phyloP scores from a whole-genome alignment of 2,329 filamentous ascomycete species.

The Monosporascus sp. region DNA sequence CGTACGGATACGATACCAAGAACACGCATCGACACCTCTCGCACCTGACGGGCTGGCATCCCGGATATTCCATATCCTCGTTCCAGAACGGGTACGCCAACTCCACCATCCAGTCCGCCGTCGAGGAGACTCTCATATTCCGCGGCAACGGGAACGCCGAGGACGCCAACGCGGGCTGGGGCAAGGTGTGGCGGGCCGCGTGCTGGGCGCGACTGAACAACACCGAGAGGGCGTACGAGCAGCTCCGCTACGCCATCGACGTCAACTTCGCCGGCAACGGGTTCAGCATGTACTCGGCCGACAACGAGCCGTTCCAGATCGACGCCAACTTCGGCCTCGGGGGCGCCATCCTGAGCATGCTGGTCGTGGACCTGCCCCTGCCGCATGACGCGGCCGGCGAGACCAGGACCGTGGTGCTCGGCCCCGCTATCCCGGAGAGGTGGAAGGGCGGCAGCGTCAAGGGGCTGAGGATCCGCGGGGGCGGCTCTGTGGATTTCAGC shows the following conservation, averaged over 20 bases:
- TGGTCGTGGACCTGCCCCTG: constrained; percentile 43
- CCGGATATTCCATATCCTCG: constrained; percentile 43
- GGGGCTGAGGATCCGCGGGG: constrained; percentile 39
- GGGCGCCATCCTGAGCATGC: constrained; percentile 44
- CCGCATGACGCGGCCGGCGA: constrained; percentile 9
- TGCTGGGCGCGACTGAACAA: constrained; percentile 52
- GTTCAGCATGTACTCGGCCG: constrained; percentile 44
- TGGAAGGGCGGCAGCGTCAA: constrained; percentile 40
- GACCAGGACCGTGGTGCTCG: constrained; percentile 34
- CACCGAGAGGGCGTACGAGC: constrained; percentile 40
- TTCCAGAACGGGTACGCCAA: constrained; percentile 37
- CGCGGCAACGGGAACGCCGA: constrained; percentile 39
- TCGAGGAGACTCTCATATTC: constrained; percentile 38
- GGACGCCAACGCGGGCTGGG: constrained; percentile 52
- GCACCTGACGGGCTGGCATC: constrained; percentile 51
- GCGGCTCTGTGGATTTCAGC: constrained; percentile 35
- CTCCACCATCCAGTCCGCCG: constrained; percentile 35
- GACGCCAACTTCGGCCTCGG: constrained; percentile 52
- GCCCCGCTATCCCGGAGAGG: constrained; percentile 38
- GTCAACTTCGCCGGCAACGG: constrained; percentile 46
- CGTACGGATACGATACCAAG: constrained; percentile 19
- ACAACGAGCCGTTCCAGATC: constrained; percentile 48
- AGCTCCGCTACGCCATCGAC: constrained; percentile 42
- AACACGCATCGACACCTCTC: constrained; percentile 43
- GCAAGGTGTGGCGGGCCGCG: constrained; percentile 51